Evolutionary conservation across 1,139 yeast genomes (phyloP).

Genomic region (Blastobotrys aristatus): DNA sequence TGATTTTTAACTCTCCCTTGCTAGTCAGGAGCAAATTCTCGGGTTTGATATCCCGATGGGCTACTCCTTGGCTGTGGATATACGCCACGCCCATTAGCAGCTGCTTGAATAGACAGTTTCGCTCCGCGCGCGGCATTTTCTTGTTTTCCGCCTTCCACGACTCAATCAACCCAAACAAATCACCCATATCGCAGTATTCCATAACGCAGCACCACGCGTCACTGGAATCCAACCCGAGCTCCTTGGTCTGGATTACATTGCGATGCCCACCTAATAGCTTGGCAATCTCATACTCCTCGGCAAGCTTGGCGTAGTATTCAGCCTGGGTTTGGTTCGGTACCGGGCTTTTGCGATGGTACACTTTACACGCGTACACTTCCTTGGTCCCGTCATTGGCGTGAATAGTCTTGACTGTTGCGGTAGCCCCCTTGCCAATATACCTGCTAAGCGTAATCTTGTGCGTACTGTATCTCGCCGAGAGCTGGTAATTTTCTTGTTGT

Average conservation of each 20-base stretch:
- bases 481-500: conserved; percentile 18
- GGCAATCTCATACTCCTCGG: conserved; percentile 74
- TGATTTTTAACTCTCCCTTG: conserved; percentile 64
- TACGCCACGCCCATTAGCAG: conserved; percentile 68
- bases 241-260: conserved; percentile 64
- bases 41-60: conserved; percentile 70
- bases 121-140: conserved; percentile 38
- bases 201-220: conserved; percentile 59
- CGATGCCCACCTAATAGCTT: conserved; percentile 58
- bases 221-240: conserved; percentile 38
- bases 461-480: conserved; percentile 17
- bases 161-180: conserved; percentile 53
- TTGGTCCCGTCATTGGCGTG: conserved; percentile 20
- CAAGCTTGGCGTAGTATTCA: conserved; percentile 61
- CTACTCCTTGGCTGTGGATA: conserved; percentile 65
- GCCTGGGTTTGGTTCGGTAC: conserved; percentile 39
- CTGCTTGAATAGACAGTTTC: conserved; percentile 62
- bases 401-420: conserved; percentile 29
- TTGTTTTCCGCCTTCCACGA: conserved; percentile 30
- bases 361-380: conserved; percentile 63
- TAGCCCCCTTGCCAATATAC: conserved; percentile 29
- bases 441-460: conserved; percentile 27
- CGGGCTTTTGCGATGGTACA: conserved; percentile 44
- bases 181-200: conserved; percentile 76
- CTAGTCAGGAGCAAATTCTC: conserved; percentile 62